Evolutionary conservation across 2,329 filamentous ascomycete species (phyloP), one percentile per base, ranked within the genome.

Genomic region (Hortaea sp.): DNA sequence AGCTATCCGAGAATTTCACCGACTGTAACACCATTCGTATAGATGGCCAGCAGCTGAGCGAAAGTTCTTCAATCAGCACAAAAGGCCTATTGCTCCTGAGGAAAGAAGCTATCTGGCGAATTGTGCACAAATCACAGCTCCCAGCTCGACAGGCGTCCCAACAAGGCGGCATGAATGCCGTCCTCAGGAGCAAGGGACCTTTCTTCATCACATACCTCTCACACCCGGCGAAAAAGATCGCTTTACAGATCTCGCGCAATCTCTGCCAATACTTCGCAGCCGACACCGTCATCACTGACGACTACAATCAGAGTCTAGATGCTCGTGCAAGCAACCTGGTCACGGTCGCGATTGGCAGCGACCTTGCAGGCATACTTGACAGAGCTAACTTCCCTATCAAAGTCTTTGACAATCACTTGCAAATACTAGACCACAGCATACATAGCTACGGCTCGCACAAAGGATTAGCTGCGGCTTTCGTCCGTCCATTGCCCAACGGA

Each of bases 231-330:
- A 37, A 53, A n/a, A 49, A 62, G 10, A 53, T 73, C 38, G 75
- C 75, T 1, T 55, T 78, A 4, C 76, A 79, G 51, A 67, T 77
- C 37, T 75, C 76, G 28, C 71, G 75, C 30, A 79, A 79, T 53
- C 62, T 80, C 3, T 68, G 73, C 49, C 76, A 79, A 55, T 80
- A 80, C 54, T 77, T 76, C 58, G 68, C 64, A 42, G 76, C 75
- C 12, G 76, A 79, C 53, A 64, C 71, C 1, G 53, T 63, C 6
- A 68, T 78, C 42, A 43, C 61, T 5, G 45, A 55, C 9, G 42
- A 53, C 45, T 56, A 58, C 43, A 46, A 48, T 5, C 38, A 43
- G n/a, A 20, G 20, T 20, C 20, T 20, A 20, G 20, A 20, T 20
- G 47, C 53, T 6, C 20, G 47, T 5, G 37, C 49, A 6, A 40